Evolutionary conservation across 1,284 basidiomycete genomes (phyloP).

Genomic region (Hymenochaete sp.): DNA sequence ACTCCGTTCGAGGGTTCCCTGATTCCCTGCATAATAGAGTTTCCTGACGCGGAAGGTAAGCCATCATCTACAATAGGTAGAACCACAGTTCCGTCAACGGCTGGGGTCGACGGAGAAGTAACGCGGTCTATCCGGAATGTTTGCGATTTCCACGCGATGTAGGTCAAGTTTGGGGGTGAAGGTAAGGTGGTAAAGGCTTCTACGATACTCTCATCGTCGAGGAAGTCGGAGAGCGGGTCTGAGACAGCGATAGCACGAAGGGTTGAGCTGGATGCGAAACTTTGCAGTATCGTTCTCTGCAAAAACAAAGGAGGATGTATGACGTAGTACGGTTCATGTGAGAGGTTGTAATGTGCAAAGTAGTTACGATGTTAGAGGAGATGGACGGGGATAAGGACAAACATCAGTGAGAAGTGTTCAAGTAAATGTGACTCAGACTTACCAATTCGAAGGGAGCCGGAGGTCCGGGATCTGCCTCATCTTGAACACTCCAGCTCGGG

Average conservation of each 20-base stretch:
- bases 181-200: not conserved
- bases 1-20: not conserved
- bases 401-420: not conserved
- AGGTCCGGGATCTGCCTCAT: not conserved
- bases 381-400: not conserved
- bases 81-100: not conserved
- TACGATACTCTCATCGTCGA: not conserved
- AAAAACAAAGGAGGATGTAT: no score
- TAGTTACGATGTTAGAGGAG: no score
- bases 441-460: slow-evolving; percentile 6
- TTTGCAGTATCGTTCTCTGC: slow-evolving; percentile 2
- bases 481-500: slow-evolving; percentile 3
- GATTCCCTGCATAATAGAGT: no score
- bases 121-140: slow-evolving; percentile 9
- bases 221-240: not conserved
- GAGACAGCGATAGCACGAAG: slow-evolving; percentile 11
- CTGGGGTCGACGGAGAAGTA: no score
- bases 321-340: no score
- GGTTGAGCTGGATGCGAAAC: slow-evolving; percentile 6
- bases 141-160: slow-evolving; percentile 10
- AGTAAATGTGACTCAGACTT: not conserved
- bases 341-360: no score
- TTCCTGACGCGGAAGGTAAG: no score
- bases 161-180: slow-evolving; percentile 5
- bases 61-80: no score